Evolutionary conservation across 306 rosid species (phyloP).

Genomic region (Pachyrhizus erosus): DNA sequence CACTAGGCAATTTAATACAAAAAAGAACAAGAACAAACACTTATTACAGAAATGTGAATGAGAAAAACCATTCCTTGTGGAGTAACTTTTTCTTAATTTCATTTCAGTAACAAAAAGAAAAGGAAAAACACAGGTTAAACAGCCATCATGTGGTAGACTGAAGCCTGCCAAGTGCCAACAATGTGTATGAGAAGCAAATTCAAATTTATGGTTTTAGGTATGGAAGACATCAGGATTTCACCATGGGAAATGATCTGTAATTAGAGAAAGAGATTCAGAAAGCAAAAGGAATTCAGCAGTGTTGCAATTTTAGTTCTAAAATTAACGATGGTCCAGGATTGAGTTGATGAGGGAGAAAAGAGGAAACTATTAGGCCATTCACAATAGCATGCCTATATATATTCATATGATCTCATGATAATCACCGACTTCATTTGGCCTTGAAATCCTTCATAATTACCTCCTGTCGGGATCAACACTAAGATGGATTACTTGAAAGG

Average conservation of each 20-base stretch:
- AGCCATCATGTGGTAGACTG: slow-evolving; percentile 9
- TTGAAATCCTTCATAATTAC: background rate
- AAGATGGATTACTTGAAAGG: slow-evolving; percentile 16
- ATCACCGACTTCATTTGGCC: background rate
- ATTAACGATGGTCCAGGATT: background rate
- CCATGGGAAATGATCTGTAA: slow-evolving; percentile 30
- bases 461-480: background rate
- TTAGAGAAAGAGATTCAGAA: slow-evolving; percentile 5
- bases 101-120: slow-evolving; percentile 8
- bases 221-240: background rate
- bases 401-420: background rate
- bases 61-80: slow-evolving; percentile 16
- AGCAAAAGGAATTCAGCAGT: background rate
- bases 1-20: background rate
- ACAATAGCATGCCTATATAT: background rate
- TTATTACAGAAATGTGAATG: background rate
- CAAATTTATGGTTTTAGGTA: slow-evolving; percentile 4
- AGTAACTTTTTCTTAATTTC: background rate
- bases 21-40: background rate
- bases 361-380: background rate
- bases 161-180: slow-evolving; percentile 7
- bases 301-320: background rate
- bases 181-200: background rate
- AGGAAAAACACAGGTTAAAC: slow-evolving; percentile 25
- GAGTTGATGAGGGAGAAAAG: background rate